phyloP scores from a whole-genome alignment of 257 asterid species.

The Coffea eugenioides region DNA sequence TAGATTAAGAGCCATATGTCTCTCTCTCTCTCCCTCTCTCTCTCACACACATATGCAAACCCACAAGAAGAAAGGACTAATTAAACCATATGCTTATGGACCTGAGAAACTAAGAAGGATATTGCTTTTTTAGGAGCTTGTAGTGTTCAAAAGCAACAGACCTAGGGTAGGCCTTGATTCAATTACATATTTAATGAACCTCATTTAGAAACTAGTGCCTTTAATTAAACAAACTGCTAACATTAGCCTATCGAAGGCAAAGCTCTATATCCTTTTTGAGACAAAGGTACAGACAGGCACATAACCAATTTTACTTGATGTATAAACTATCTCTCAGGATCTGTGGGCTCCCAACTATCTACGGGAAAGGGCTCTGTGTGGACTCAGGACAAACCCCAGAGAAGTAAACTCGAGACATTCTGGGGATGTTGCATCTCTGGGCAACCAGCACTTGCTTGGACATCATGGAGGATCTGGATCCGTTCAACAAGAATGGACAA shows the following conservation, averaged over 20 bases:
- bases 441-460: too few species aligned
- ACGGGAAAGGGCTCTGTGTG: too few species aligned
- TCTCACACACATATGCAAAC: neutral
- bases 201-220: neutral
- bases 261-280: neutral
- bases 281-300: neutral
- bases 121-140: neutral
- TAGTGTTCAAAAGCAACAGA: neutral
- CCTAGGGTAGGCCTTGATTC: neutral
- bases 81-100: too few species aligned
- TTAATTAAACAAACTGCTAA: neutral
- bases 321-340: too few species aligned
- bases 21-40: neutral
- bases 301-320: neutral
- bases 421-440: too few species aligned
- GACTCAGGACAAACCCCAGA: too few species aligned
- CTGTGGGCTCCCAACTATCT: too few species aligned
- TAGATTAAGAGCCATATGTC: constrained; percentile 10
- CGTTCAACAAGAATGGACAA: too few species aligned
- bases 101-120: neutral
- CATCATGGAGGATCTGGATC: too few species aligned
- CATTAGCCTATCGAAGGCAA: neutral
- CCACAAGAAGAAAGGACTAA: neutral
- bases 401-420: too few species aligned
- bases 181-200: neutral